phyloP scores from a whole-genome alignment of 139 green algal species.

The Medakamo hakoo region DNA sequence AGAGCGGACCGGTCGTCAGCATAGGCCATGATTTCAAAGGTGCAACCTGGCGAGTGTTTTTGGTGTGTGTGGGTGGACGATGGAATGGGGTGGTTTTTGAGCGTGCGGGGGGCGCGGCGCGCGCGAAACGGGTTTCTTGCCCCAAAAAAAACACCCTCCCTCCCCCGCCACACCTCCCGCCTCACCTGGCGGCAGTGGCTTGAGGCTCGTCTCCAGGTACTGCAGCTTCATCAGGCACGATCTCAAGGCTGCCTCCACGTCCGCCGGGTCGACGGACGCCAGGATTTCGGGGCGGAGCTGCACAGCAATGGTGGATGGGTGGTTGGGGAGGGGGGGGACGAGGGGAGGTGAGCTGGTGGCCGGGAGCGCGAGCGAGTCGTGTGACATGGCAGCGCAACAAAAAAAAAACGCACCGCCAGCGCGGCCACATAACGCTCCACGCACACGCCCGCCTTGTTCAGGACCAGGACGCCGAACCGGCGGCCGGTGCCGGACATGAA shows the following conservation, averaged over 20 bases:
- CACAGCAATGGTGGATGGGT: too few species aligned
- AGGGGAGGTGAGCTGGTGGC: too few species aligned
- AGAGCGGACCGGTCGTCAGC: neutral
- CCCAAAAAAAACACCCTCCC: too few species aligned
- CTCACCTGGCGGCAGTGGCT: neutral
- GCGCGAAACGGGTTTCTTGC: too few species aligned
- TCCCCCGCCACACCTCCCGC: too few species aligned
- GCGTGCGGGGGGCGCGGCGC: too few species aligned
- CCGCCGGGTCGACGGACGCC: neutral
- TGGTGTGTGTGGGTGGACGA: too few species aligned
- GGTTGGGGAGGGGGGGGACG: too few species aligned
- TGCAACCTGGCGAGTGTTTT: too few species aligned
- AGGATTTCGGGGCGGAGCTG: neutral
- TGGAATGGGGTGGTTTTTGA: too few species aligned
- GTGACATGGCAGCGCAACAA: too few species aligned
- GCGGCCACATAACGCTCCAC: neutral
- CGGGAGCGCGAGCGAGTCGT: too few species aligned
- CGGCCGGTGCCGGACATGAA: neutral
- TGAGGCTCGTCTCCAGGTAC: neutral
- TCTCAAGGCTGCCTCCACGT: neutral
- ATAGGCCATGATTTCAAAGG: neutral
- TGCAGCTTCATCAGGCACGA: neutral
- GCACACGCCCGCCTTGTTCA: neutral
- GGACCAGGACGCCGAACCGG: neutral
- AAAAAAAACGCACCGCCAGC: neutral